These are phyloP conservation scores for Taphrina pruni DNA, from an alignment of 1,139 yeast genomes.

Conservation along the genomic window DNA sequence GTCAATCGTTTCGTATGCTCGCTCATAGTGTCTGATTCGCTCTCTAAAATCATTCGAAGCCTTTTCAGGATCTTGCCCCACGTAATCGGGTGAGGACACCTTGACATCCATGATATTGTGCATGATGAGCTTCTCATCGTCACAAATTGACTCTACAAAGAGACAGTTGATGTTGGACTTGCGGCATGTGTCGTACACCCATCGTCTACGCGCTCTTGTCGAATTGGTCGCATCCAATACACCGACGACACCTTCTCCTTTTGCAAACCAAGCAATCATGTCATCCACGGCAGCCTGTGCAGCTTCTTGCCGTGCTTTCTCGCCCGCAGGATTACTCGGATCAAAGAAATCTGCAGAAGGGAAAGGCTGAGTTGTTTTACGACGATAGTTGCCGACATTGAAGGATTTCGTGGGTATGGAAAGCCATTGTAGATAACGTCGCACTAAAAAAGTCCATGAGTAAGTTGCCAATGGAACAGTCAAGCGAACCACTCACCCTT, in stretches of 20 bases:
- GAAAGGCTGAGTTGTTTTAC: constrained; percentile 60
- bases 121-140: constrained; percentile 75
- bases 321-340: constrained; percentile 67
- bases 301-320: constrained; percentile 68
- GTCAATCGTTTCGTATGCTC: constrained; percentile 75
- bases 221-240: constrained; percentile 88
- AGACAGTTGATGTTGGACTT: constrained; percentile 79
- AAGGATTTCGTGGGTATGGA: constrained; percentile 85
- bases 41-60: constrained; percentile 75
- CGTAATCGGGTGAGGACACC: constrained; percentile 85
- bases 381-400: constrained; percentile 85
- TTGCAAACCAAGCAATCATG: constrained; percentile 84
- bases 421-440: constrained; percentile 61
- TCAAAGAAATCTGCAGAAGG: constrained; percentile 81
- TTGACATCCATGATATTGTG: constrained; percentile 85
- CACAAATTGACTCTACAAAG: constrained; percentile 90
- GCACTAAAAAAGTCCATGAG: constrained; percentile 1
- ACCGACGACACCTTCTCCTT: constrained; percentile 79
- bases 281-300: constrained; percentile 76
- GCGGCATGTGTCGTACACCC: constrained; percentile 68
- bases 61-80: constrained; percentile 69
- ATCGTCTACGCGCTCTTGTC: constrained; percentile 70
- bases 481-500: constrained; percentile 9
- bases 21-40: constrained; percentile 75
- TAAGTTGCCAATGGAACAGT: not conserved